Evolutionary conservation across 208 protist species (phyloP), one percentile per base, ranked within the genome.

Genomic region (Tritrichomonas musculus): DNA sequence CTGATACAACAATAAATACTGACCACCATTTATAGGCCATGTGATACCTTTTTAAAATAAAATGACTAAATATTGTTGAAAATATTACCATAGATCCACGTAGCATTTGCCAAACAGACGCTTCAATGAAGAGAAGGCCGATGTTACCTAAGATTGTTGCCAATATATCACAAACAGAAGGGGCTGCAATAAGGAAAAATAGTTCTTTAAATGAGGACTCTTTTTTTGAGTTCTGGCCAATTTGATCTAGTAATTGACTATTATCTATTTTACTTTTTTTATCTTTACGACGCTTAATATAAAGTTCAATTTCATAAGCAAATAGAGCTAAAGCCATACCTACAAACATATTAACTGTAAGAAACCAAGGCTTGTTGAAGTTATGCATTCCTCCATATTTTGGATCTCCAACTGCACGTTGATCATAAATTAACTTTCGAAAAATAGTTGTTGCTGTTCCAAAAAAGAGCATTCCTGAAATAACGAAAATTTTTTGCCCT

Each of bases 21-120:
- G 69, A 36, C 25, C 25, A 77, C 69, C 69, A 77, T 33, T 47
- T 77, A 44, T 47, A 77, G 2, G 69, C 8, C 4, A 47, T 47
- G 20, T 36, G 27, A n/a, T 4, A 25, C 9, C 69, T 4, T 33
- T 77, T 77, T 1, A 77, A 33, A 44, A 77, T 77, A 20, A 77
- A 77, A 8, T 36, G 33, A 44, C 69, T n/a, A 33, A 77, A 77
- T 20, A 77, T 2, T n/a, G 69, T n/a, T 17, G 69, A 77, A 25
- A 77, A 77, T 17, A 77, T 4, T 17, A 77, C 69, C 69, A 77
- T 77, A 27, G 69, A 77, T 13, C 69, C 69, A 77, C 69, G 69
- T 47, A 77, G 69, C 69, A 77, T 77, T 77, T 77, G 69, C 69
- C 69, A 77, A 44, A 77, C 33, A 44, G 69, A 77, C 8, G 69